Base-by-base conservation (phyloP, 1,284 basidiomycete species). In the Ganoderma boninense region DNA sequence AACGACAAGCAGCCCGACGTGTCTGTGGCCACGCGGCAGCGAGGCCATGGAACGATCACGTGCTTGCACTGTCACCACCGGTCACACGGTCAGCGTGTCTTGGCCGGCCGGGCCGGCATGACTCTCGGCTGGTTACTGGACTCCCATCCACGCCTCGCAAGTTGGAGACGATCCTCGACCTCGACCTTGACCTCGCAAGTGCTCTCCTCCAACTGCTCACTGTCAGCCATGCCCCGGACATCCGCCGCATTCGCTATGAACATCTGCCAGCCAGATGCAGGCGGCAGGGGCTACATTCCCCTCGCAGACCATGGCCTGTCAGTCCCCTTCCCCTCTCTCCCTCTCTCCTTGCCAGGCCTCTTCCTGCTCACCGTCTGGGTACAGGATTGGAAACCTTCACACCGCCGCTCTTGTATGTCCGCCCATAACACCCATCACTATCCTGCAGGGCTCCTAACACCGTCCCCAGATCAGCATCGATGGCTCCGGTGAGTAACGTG, bases 311-410 rank as follows among this genome's bases (percentile, higher is more conserved):
- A 78, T 56, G 77, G 73, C 63, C 68, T 78, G 77, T 78, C 68
- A 75, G 77, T 66, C 67, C 6, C 10, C n/a, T 23, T 10, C 38
- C 26, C n/a, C 13, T n/a, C n/a, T 14, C 59, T 20, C 32, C 57
- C 20, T 35, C 18, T n/a, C 32, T 16, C 32, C 57, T 35, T 23
- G 8, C 49, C 23, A 4, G 4, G 2, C 23, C 23, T 11, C n/a
- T 26, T 26, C 4, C 23, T 14, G 23, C 43, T 44, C 43, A 44
- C 43, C 2, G 16, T 14, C 23, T 59, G 23, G 11, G 20, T 54
- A 52, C 74, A 94, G 92, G 56, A 95, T 95, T 71, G 93, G 93
- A 8, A 95, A 95, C 78, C 81, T 95, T 73, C 87, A 90, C 68
- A 95, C 93, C 0, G 93, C 93, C 65, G 93, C 94, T n/a, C 80